These are phyloP conservation scores for Mucor racemosus DNA, from an alignment of 371 early-diverging fungal genomes.

Conservation along the genomic window DNA sequence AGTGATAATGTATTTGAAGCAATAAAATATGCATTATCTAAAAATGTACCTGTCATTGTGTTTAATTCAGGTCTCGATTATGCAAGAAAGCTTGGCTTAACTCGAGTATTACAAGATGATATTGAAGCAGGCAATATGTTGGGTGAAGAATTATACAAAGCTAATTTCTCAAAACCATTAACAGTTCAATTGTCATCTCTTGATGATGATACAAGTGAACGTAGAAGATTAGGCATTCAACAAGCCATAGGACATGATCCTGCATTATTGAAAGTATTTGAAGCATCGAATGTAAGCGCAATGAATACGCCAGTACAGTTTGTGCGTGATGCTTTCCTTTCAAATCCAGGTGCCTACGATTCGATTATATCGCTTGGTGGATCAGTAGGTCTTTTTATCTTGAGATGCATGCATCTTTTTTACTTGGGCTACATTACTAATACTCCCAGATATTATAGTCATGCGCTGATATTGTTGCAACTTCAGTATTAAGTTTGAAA, in stretches of 20 bases:
- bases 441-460: constrained; percentile 11
- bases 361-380: constrained; percentile 40
- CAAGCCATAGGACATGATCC: constrained; percentile 1
- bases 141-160: constrained; percentile 40
- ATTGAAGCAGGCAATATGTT: constrained; percentile 40
- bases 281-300: background rate
- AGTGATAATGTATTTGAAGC: constrained; percentile 43
- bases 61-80: constrained; percentile 49
- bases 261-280: background rate
- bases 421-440: background rate
- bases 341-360: constrained; percentile 22
- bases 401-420: background rate
- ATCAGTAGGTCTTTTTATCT: constrained; percentile 17
- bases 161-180: constrained; percentile 19
- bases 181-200: constrained; percentile 18
- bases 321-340: constrained; percentile 10
- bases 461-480: constrained; percentile 28
- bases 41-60: constrained; percentile 49
- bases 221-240: constrained; percentile 18
- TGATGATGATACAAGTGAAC: constrained; percentile 7
- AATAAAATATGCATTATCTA: constrained; percentile 34
- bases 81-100: constrained; percentile 38
- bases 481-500: constrained; percentile 34
- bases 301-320: background rate
- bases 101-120: constrained; percentile 52